A percentile compares a stretch with the other conserved stretches of the same genome.
phyloP scores from a whole-genome alignment of 176 grass and related monocot species.

The Bolboschoenus planiculmis region DNA sequence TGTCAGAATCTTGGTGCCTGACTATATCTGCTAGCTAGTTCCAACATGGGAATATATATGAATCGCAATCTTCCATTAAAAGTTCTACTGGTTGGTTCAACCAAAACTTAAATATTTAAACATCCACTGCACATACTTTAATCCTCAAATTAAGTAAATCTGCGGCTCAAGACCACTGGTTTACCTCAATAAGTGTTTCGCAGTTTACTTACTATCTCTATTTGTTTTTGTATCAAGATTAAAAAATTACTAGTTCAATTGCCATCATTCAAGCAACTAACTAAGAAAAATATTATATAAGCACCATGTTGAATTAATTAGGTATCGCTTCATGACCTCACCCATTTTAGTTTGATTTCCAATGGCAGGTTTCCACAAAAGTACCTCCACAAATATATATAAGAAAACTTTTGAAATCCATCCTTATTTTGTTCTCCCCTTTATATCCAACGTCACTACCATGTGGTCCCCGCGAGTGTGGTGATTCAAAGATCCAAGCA shows the following conservation, averaged over 20 bases:
- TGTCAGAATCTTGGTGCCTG: neutral
- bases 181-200: neutral
- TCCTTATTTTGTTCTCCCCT: neutral
- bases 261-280: neutral
- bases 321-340: neutral
- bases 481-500: neutral
- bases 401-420: neutral
- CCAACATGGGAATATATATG: too few relatives aligned
- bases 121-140: neutral
- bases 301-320: neutral
- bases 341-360: neutral
- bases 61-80: neutral
- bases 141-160: neutral
- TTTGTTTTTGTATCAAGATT: neutral
- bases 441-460: neutral
- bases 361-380: conserved; percentile 7
- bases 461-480: neutral
- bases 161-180: neutral
- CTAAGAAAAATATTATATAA: neutral
- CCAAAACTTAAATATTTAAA: conserved; percentile 6
- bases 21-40: neutral
- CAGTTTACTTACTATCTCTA: neutral
- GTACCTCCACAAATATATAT: neutral
- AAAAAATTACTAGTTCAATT: neutral
- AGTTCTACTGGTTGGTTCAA: neutral